Percentiles rank a stretch among this genome's conserved stretches.
phyloP scores from a whole-genome alignment of 2,329 filamentous ascomycete genomes.

The Xylariaceae sp. region DNA sequence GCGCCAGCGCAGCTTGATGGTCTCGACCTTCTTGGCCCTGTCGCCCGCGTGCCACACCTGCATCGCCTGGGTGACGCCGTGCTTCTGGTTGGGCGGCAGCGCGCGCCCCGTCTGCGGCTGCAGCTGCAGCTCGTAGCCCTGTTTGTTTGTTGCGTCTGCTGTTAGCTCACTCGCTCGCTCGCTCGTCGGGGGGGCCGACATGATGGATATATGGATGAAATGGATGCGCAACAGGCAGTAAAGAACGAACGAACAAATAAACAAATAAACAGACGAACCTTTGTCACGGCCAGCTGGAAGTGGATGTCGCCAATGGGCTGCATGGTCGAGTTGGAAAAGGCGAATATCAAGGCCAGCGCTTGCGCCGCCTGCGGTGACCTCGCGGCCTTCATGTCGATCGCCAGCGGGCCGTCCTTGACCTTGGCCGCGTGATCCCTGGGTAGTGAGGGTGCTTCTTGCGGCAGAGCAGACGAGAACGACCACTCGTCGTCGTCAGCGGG shows the following conservation, averaged over 20 bases:
- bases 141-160: too few species aligned
- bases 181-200: too few species aligned
- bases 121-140: constrained; percentile 76
- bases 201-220: too few species aligned
- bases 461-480: constrained; percentile 84
- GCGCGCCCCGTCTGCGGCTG: constrained; percentile 77
- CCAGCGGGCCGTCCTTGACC: constrained; percentile 63
- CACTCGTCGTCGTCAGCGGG: constrained; percentile 74
- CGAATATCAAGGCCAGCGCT: constrained; percentile 62
- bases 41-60: constrained; percentile 67
- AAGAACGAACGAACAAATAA: neutral
- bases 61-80: constrained; percentile 75
- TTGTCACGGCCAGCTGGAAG: constrained; percentile 89
- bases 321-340: constrained; percentile 75
- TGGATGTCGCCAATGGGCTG: constrained; percentile 71
- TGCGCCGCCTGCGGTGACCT: constrained; percentile 46
- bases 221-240: neutral
- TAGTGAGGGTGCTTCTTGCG: constrained; percentile 44
- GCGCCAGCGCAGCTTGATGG: constrained; percentile 87
- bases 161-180: too few species aligned
- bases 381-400: constrained; percentile 65
- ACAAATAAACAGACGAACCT: constrained; percentile 51
- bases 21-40: constrained; percentile 57
- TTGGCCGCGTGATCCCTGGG: constrained; percentile 56
- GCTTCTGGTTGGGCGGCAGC: constrained; percentile 63